phyloP scores from a whole-genome alignment of 2,329 filamentous ascomycete species.

The Aureobasidium pullulans region DNA sequence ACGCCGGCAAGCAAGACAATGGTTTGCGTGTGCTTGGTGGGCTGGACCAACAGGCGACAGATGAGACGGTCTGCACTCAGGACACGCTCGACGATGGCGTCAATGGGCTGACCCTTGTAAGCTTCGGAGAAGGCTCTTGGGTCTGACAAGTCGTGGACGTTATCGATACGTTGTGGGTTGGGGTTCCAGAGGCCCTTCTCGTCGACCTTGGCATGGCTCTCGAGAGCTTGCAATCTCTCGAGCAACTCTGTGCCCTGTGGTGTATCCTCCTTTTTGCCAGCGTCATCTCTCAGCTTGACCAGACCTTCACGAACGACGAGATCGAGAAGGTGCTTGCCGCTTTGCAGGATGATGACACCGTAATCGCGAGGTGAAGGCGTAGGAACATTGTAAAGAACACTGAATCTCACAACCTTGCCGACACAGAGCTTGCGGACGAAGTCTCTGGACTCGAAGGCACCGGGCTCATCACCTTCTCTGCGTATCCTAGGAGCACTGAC shows the following conservation, averaged over 20 bases:
- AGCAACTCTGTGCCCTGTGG: slow-evolving; percentile 65
- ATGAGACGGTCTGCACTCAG: slow-evolving; percentile 86
- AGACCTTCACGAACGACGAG: slow-evolving; percentile 80
- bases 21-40: slow-evolving; percentile 80
- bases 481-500: slow-evolving; percentile 80
- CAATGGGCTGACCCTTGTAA: slow-evolving; percentile 77
- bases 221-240: slow-evolving; percentile 68
- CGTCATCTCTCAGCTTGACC: slow-evolving; percentile 90
- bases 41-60: slow-evolving; percentile 69
- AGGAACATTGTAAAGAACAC: slow-evolving; percentile 79
- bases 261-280: slow-evolving; percentile 81
- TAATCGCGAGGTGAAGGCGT: slow-evolving; percentile 70
- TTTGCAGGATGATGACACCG: slow-evolving; percentile 67
- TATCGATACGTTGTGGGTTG: slow-evolving; percentile 59
- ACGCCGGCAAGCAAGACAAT: slow-evolving; percentile 86
- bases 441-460: slow-evolving; percentile 90
- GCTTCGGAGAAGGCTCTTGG: slow-evolving; percentile 68
- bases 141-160: slow-evolving; percentile 72
- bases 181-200: slow-evolving; percentile 75
- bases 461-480: slow-evolving; percentile 80
- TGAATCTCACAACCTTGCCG: slow-evolving; percentile 81
- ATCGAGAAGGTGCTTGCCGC: slow-evolving; percentile 72
- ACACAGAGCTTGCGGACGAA: slow-evolving; percentile 77
- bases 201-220: slow-evolving; percentile 69
- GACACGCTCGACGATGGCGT: slow-evolving; percentile 78